Evolutionary conservation across 805 yeast genomes (phyloP), one percentile per base, ranked within the genome.

Genomic region (Metschnikowia santaceciliae): DNA sequence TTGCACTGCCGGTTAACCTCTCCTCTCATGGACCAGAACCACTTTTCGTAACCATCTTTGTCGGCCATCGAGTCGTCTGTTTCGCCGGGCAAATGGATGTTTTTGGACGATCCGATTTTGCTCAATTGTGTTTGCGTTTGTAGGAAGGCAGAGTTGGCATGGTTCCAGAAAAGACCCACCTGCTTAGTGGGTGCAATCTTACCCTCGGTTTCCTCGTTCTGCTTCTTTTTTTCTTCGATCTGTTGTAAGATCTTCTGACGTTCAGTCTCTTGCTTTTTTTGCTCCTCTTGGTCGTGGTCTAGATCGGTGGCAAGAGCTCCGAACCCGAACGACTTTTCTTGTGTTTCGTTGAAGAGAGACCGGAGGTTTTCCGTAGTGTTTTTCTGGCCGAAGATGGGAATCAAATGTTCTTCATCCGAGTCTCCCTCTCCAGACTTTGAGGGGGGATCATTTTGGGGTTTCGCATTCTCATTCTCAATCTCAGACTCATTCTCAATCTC

Each of bases 1-100:
- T 86, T 85, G 66, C 91, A 81, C 49, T 84, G 88, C 54, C 87
- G 79, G 54, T 85, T 83, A 76, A 90, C 77, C 48, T 83, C 88
- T 37, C 92, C 91, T 67, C 98, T 80, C 64, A 83, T 80, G 42
- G 82, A 86, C 85, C 88, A 89, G 67, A 91, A 92, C 79, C 87
- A 83, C 39, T 77, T 70, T 45, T 85, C 90, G 81, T 92, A 90
- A 2, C 67, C 64, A 13, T 72, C 60, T 47, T 72, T 75, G 10
- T 49, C 57, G 36, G 36, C 17, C 5, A 34, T 14, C 1, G 36
- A 8, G 10, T 61, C 64, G 19, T 53, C 59, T 48, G 69, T 75
- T 3, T 75, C 77, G 1, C 76, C 77, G 1, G 77, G 77, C 42
- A 74, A 63, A 32, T 54, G 58, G 17, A 67, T 53, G 7, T 63